phyloP scores from a whole-genome alignment of 305 asterid genomes.

The Fraxinus xanthoxyloides region DNA sequence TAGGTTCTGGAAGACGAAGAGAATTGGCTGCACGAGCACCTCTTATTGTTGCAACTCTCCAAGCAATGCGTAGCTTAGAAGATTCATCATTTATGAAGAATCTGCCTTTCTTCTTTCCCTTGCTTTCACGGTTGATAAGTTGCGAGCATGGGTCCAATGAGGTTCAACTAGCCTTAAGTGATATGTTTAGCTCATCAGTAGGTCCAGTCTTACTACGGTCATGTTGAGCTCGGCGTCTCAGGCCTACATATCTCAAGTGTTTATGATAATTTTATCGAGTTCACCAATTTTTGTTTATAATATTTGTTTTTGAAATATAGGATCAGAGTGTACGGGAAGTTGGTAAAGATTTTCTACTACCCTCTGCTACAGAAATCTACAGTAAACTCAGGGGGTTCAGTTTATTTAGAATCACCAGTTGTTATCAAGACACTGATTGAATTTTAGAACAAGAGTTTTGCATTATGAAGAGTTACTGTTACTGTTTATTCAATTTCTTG shows the following conservation, averaged over 20 bases:
- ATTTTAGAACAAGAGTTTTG: neutral
- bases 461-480: neutral
- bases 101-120: constrained; percentile 51
- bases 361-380: neutral
- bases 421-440: neutral
- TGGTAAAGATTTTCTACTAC: neutral
- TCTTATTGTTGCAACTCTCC: constrained; percentile 71
- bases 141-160: constrained; percentile 96
- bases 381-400: neutral
- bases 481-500: neutral
- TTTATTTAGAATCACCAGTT: neutral
- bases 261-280: neutral
- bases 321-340: neutral
- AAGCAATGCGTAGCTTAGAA: constrained; percentile 76
- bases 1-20: constrained; percentile 79
- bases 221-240: constrained; percentile 45
- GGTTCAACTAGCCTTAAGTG: constrained; percentile 82
- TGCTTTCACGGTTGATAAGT: constrained; percentile 76
- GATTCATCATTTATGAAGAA: neutral
- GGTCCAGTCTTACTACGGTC: constrained; percentile 78
- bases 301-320: neutral
- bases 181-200: constrained; percentile 75
- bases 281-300: neutral
- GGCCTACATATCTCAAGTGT: neutral
- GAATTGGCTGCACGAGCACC: constrained; percentile 97